Evolutionary conservation across 306 rosid genomes (phyloP), one percentile per base, ranked within the genome.

Genomic region (Cicer cuneatum): DNA sequence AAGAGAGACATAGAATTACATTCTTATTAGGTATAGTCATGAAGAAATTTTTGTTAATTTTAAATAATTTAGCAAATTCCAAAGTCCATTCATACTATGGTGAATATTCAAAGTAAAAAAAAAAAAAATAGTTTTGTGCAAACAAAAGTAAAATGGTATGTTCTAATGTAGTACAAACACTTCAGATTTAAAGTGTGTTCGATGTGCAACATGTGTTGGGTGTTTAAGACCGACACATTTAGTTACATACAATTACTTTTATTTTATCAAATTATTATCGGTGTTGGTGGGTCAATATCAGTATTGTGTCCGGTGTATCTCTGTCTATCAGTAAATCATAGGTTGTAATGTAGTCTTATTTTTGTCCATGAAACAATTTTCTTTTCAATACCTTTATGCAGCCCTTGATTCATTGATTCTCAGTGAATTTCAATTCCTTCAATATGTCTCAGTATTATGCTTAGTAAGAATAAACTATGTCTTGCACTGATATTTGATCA

Each of bases 21-120:
- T 78, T 78, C 68, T 71, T 78, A 13, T 35, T 72, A 63, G 82
- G 82, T 78, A 71, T 63, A 33, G 18, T n/a, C 52, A 14, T 62
- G 35, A 71, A 49, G 33, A 71, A 29, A 29, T 4, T 29, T 54
- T 15, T 39, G 12, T 51, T 77, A 2, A 37, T 47, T 68, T 35
- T 43, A 1, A 18, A 67, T 1, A 21, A 51, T 40, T 11, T 51
- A 53, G 35, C 7, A 56, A 56, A 56, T 56, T 37, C 1, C 11
- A 56, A 19, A 19, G 4, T 19, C 37, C 43, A 75, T 76, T 43
- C 11, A 38, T 49, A 38, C 37, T 38, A 18, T 49, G 65, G 53
- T 54, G 40, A n/a, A 15, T 24, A 33, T 56, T 29, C 51, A 75
- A 29, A 29, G 3, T 29, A 18, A 29, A 51, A 11, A 1, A 45